Evolutionary conservation across 2,329 filamentous ascomycete species (phyloP), one percentile per base, ranked within the genome.

Genomic region (Sphaerulina vaccinii): DNA sequence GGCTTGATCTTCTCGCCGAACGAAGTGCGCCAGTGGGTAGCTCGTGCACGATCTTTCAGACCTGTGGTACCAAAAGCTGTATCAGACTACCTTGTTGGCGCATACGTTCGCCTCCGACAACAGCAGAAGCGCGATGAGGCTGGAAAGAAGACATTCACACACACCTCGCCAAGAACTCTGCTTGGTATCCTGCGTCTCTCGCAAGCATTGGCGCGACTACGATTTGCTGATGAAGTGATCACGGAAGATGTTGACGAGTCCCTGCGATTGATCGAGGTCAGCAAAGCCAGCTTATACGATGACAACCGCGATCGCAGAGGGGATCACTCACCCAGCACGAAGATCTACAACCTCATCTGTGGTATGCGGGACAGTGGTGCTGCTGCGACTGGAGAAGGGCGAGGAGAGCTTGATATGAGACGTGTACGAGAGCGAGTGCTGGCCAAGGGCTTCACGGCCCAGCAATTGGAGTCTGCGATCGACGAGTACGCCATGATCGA

Each of bases 201-300:
- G 0, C 93, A 99, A 73, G 93, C 93, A 15, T 81, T 99, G 8
- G 93, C 93, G 2, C 87, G 93, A 58, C 81, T 99, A 46, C 86
- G 92, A 5, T 99, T 99, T 75, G 86, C 86, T 62, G 83, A 87
- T 49, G 79, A 85, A 56, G 93, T 97, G 43, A 85, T 88, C 47
- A 86, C 88, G 49, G 92, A 96, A 63, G 93, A 99, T 70, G 91
- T 97, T 5, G 93, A 99, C 66, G 93, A 99, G 74, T 91, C 93
- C 1, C 75, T 99, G 58, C 84, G 93, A 47, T 80, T 99, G 42
- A 81, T 95, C 43, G 92, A 97, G 71, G 90, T 95, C 51, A 93
- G 88, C 72, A 97, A 97, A 74, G 88, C 95, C 55, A 92, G 85
- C 60, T 75, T 99, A 64, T 87, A 92, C 65, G 81, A 85, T 24